Base-by-base conservation (phyloP, 768 basidiomycete genomes). In the Pholiota conissans region DNA sequence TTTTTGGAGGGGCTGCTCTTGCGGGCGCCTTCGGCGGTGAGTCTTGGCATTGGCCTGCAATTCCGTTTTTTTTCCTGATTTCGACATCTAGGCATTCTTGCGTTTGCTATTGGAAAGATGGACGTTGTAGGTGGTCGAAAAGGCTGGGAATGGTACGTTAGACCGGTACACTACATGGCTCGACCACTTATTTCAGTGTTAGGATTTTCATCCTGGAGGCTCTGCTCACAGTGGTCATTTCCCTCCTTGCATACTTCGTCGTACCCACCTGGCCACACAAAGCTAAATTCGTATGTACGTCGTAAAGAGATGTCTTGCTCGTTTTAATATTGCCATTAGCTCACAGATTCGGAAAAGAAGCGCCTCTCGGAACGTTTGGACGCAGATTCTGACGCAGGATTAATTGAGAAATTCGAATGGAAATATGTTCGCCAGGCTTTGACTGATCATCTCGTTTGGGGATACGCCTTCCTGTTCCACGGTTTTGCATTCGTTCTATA, bases 121-220 rank as follows among this genome's bases (percentile, higher is more conserved):
- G 74, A 84, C 24, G 84, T 84, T 14, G 68, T 84, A 3, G 84
- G 82, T n/a, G 86, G 84, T 16, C 76, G 77, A 48, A 76, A 68
- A 39, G 84, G 84, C 20, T 87, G 86, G 85, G 73, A 79, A 70
- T 87, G 85, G 84, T 79, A 60, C 18, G 65, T 45, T 34, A 14
- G 20, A 22, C 20, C 24, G 24, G 22, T 8, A n/a, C 11, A 3
- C 18, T 6, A 4, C 24, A 30, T 14, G 27, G 9, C 20, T 30
- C 34, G 9, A 1, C 14, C 2, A 55, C 27, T 53, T 10, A 56
- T 40, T 10, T 20, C 16, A 45, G 30, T 9, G 34, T 29, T 50
- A 84, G 80, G 83, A 82, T 87, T 27, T 85, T 85, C 65, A 84
- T 84, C 53, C 59, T 85, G 1, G 83, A 84, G 67, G 82, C 85